Percentiles rank a stretch among this genome's conserved stretches.
Conservation (phyloP, 257 asterid genomes). For the Nicotiana tabacum region DNA sequence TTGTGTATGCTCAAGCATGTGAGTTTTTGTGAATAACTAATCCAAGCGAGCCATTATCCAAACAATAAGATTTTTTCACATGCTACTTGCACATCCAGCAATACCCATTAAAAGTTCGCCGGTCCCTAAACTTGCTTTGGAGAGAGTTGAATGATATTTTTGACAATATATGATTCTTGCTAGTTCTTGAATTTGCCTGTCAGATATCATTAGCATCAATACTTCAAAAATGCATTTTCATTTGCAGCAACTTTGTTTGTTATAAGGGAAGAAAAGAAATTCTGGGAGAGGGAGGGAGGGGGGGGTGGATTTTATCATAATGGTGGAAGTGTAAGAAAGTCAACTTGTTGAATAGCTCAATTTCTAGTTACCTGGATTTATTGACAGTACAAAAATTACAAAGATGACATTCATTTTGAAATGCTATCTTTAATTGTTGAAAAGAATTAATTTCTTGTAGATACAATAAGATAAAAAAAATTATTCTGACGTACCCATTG, state of each 20-base stretch:
- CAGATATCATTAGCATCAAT: not conserved
- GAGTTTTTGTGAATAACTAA: not conserved
- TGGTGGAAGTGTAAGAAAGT: not conserved
- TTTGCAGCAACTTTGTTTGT: not conserved
- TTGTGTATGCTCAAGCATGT: not conserved
- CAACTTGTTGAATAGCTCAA: not conserved
- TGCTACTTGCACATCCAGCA: not conserved
- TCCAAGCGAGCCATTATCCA: not conserved
- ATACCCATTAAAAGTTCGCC: not conserved
- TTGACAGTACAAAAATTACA: not conserved
- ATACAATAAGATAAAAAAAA: not conserved
- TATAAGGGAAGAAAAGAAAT: not conserved
- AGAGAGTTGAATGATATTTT: not conserved
- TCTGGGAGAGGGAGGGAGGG: not conserved
- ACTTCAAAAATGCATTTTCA: not conserved
- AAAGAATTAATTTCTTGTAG: not conserved
- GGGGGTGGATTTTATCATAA: too few relatives aligned
- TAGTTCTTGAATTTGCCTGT: not conserved
- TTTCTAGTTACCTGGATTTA: not conserved
- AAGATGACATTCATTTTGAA: not conserved
- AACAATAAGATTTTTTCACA: not conserved
- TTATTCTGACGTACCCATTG: too few relatives aligned
- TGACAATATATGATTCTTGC: not conserved
- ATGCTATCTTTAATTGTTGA: not conserved
- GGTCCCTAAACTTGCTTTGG: not conserved